Evolutionary conservation across 352 stramenopile species (phyloP).

Genomic region (Plasmopara halstedii): DNA sequence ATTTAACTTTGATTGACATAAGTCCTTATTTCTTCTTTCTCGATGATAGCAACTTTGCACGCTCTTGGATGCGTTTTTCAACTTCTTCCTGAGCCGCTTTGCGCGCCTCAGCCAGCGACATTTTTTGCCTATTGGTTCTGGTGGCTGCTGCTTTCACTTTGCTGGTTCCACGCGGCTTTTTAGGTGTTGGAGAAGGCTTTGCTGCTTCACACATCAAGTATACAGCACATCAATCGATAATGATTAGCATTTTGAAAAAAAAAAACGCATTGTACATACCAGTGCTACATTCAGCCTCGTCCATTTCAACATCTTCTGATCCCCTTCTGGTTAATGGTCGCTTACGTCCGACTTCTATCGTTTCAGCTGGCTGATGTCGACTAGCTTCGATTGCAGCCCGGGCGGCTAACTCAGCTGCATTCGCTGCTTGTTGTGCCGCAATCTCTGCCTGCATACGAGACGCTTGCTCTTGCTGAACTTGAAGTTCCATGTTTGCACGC

Average conservation of each 20-base stretch:
- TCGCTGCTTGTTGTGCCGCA: slow-evolving; percentile 48
- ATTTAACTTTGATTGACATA: background rate
- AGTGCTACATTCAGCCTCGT: slow-evolving; percentile 23
- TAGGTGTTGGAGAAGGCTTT: slow-evolving; percentile 34
- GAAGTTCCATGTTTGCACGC: slow-evolving; percentile 35
- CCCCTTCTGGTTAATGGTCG: slow-evolving; percentile 25
- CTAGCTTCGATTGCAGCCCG: slow-evolving; percentile 61
- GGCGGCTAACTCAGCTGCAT: slow-evolving; percentile 58
- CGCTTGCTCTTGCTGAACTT: slow-evolving; percentile 39
- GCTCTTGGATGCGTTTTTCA: slow-evolving; percentile 56
- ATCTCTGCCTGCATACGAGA: slow-evolving; percentile 58
- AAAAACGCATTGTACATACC: slow-evolving; percentile 24
- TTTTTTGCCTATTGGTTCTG: slow-evolving; percentile 30
- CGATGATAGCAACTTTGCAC: slow-evolving; percentile 39
- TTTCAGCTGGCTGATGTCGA: slow-evolving; percentile 26
- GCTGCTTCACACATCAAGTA: slow-evolving; percentile 12
- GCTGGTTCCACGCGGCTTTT: slow-evolving; percentile 38
- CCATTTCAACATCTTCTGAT: slow-evolving; percentile 53
- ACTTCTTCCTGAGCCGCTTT: slow-evolving; percentile 69
- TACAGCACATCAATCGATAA: slow-evolving; percentile 20
- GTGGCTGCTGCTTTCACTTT: slow-evolving; percentile 20
- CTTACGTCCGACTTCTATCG: slow-evolving; percentile 33
- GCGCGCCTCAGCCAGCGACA: slow-evolving; percentile 53
- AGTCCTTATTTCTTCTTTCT: slow-evolving; percentile 62
- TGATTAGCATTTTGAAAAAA: slow-evolving; percentile 13